A percentile compares a stretch with the other conserved stretches of the same genome.
phyloP scores from a whole-genome alignment of 1,139 yeast genomes.

The Protomyces gravidus region DNA sequence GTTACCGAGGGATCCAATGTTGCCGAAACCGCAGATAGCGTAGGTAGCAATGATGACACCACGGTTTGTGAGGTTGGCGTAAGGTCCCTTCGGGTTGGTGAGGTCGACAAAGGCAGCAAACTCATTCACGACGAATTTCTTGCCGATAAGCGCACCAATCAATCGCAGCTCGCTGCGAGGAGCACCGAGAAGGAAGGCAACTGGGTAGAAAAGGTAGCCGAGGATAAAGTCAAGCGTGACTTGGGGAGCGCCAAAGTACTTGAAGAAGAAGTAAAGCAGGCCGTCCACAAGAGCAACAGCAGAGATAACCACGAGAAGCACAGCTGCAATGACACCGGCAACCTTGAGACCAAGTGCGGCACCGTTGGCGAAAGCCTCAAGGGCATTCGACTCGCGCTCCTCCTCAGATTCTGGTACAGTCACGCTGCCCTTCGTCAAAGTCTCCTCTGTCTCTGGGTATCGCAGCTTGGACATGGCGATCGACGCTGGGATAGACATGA shows the following conservation, averaged over 20 bases:
- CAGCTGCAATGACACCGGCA: slow-evolving; percentile 59
- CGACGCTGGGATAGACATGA: slow-evolving; percentile 67
- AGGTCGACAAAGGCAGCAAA: slow-evolving; percentile 55
- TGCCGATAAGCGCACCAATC: slow-evolving; percentile 54
- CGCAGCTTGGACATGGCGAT: slow-evolving; percentile 61
- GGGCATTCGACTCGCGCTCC: slow-evolving; percentile 50
- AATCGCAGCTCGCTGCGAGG: slow-evolving; percentile 55
- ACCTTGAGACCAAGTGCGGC: slow-evolving; percentile 58
- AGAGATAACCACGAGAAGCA: slow-evolving; percentile 61
- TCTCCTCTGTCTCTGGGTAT: slow-evolving; percentile 58
- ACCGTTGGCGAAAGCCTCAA: slow-evolving; percentile 62
- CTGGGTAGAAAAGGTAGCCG: slow-evolving; percentile 56
- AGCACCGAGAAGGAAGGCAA: slow-evolving; percentile 58
- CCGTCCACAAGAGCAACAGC: slow-evolving; percentile 58
- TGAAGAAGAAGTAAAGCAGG: slow-evolving; percentile 60
- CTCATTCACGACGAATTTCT: slow-evolving; percentile 61
- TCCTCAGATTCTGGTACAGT: slow-evolving; percentile 49
- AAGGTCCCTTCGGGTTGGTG: slow-evolving; percentile 45
- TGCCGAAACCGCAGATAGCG: slow-evolving; percentile 63
- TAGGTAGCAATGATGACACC: slow-evolving; percentile 59
- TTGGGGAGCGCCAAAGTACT: slow-evolving; percentile 55
- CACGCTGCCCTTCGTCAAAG: slow-evolving; percentile 52
- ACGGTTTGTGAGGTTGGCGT: slow-evolving; percentile 51
- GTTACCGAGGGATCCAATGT: slow-evolving; percentile 61
- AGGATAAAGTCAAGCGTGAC: slow-evolving; percentile 56